phyloP scores from a whole-genome alignment of 2,329 filamentous ascomycete species.

The Drechslerella dactyloides region DNA sequence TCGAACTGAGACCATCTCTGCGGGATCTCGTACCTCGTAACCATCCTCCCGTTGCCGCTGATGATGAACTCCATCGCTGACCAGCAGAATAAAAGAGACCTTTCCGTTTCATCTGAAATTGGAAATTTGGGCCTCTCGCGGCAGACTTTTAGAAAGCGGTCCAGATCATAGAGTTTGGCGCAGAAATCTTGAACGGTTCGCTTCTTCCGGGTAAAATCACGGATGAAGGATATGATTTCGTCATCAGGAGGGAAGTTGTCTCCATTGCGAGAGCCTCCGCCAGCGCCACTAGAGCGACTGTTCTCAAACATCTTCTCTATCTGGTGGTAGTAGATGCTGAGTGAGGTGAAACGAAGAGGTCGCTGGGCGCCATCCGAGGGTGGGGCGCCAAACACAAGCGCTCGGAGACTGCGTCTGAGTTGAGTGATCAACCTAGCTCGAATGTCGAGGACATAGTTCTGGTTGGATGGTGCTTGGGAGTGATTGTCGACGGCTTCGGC shows the following conservation, averaged over 20 bases:
- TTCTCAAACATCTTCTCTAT: not conserved
- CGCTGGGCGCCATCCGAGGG: too few relatives aligned
- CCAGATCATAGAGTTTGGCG: not conserved
- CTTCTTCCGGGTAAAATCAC: conserved; percentile 3
- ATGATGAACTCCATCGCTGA: conserved; percentile 22
- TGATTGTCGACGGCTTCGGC: not conserved
- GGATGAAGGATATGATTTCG: conserved; percentile 1
- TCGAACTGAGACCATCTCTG: conserved; percentile 14
- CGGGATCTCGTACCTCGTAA: not conserved
- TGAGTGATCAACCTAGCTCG: conserved; percentile 2
- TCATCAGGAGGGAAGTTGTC: not conserved
- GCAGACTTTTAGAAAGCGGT: not conserved
- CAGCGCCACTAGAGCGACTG: not conserved
- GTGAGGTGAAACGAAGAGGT: conserved; percentile 1
- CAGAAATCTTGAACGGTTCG: conserved; percentile 14
- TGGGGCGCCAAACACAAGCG: not conserved
- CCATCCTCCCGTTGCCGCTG: not conserved
- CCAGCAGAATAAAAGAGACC: conserved; percentile 22
- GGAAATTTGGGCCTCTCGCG: not conserved
- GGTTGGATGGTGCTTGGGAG: not conserved
- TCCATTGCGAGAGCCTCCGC: not conserved
- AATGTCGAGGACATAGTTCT: not conserved
- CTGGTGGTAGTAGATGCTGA: conserved; percentile 13
- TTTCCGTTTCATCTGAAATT: not conserved
- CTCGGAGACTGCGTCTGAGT: not conserved